Conservation (phyloP, 2,329 filamentous ascomycete genomes). For the Xylaria digitata region DNA sequence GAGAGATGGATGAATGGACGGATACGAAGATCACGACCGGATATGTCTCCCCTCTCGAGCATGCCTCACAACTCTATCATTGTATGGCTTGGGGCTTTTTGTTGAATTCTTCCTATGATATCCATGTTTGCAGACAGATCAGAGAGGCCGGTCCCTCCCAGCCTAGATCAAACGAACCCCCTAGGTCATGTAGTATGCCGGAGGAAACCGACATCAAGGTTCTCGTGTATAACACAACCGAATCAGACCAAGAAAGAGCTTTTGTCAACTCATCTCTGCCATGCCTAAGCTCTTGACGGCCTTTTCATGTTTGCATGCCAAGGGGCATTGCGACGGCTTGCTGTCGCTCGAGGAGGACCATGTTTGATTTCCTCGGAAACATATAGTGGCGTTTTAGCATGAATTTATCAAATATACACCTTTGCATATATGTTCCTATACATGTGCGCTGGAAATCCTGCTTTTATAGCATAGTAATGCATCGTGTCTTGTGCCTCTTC, state of each 20-base stretch:
- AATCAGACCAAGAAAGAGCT: constrained; percentile 2
- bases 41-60: background rate
- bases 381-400: constrained; percentile 12
- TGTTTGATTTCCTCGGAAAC: background rate
- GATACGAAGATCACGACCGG: constrained; percentile 33
- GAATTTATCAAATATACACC: constrained; percentile 18
- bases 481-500: constrained; percentile 4
- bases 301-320: constrained; percentile 18
- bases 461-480: background rate
- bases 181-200: constrained; percentile 9
- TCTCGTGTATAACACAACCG: constrained; percentile 1
- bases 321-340: constrained; percentile 3
- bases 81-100: background rate
- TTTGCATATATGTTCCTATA: background rate
- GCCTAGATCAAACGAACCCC: background rate
- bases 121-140: constrained; percentile 13
- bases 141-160: background rate
- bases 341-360: constrained; percentile 10
- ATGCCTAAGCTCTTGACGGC: constrained; percentile 4
- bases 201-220: constrained; percentile 30
- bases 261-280: constrained; percentile 32
- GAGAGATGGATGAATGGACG: constrained; percentile 22
- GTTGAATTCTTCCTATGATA: constrained; percentile 17
- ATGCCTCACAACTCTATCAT: constrained; percentile 8
- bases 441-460: background rate